Conservation (phyloP, 2,329 filamentous ascomycete species). For the Ampelomyces quisqualis region DNA sequence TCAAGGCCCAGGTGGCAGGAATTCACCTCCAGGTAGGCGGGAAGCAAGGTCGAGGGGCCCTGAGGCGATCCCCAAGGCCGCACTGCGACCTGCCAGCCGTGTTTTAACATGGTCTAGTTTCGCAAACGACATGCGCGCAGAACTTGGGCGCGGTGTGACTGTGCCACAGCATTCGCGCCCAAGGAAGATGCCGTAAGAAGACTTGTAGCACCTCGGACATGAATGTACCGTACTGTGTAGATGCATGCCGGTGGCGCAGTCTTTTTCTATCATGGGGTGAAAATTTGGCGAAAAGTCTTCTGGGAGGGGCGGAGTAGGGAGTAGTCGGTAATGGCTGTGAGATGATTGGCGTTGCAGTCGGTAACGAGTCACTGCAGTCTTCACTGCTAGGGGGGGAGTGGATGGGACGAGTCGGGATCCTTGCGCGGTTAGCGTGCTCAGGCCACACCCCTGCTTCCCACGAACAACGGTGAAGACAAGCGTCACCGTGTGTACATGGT, state of each 20-base stretch:
- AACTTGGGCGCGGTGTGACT: not conserved
- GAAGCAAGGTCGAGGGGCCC: constrained; percentile 44
- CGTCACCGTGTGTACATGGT: too few relatives aligned
- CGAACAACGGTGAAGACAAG: constrained; percentile 20
- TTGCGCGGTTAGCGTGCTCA: constrained; percentile 32
- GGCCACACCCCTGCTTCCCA: constrained; percentile 35
- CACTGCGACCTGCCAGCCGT: constrained; percentile 4
- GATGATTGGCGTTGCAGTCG: constrained; percentile 8
- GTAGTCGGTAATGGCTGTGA: not conserved
- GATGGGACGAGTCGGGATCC: constrained; percentile 38
- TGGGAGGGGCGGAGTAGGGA: too few relatives aligned
- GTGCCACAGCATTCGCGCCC: constrained; percentile 1
- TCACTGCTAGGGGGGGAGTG: constrained; percentile 18
- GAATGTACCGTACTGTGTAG: not conserved
- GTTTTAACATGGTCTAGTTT: not conserved
- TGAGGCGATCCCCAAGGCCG: constrained; percentile 34
- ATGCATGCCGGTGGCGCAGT: constrained; percentile 8
- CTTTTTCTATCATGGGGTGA: too few relatives aligned
- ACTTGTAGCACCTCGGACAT: not conserved
- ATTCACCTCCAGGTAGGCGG: constrained; percentile 37
- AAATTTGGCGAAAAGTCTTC: too few relatives aligned
- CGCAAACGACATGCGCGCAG: not conserved
- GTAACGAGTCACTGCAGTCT: constrained; percentile 18
- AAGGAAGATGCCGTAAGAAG: not conserved
- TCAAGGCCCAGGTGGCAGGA: constrained; percentile 1